phyloP scores from a whole-genome alignment of 805 yeast genomes.

The Huiozyma naganishii region DNA sequence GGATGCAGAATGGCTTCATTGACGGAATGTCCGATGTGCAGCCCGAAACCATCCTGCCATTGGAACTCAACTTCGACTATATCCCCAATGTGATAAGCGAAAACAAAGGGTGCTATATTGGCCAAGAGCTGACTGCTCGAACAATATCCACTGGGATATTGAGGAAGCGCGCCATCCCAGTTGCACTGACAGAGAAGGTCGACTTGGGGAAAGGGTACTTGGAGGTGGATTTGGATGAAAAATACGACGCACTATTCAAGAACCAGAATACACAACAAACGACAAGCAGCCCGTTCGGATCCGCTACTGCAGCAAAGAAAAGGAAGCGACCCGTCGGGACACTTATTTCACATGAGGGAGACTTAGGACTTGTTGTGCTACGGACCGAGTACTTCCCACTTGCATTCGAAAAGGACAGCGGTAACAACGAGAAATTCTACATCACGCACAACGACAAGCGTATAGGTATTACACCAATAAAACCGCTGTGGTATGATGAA shows the following conservation, averaged over 20 bases:
- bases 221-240: constrained; percentile 6
- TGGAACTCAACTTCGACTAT: constrained; percentile 70
- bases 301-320: neutral
- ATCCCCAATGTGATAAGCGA: constrained; percentile 67
- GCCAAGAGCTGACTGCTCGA: constrained; percentile 90
- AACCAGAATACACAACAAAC: neutral
- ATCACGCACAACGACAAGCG: constrained; percentile 1
- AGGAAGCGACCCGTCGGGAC: constrained; percentile 47
- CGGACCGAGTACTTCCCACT: constrained; percentile 34
- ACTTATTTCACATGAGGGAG: constrained; percentile 43
- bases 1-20: constrained; percentile 40
- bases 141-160: constrained; percentile 74
- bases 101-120: constrained; percentile 92
- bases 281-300: neutral
- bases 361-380: constrained; percentile 57
- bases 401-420: constrained; percentile 15
- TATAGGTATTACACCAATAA: constrained; percentile 10
- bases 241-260: neutral
- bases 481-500: constrained; percentile 16
- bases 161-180: constrained; percentile 76
- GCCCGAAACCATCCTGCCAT: constrained; percentile 53
- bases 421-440: constrained; percentile 4
- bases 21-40: constrained; percentile 42
- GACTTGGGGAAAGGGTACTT: constrained; percentile 6
- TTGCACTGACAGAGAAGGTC: constrained; percentile 23